Percentiles rank a stretch among this genome's conserved stretches.
Conservation (phyloP, 805 yeast species). For the Millerago galiae region DNA sequence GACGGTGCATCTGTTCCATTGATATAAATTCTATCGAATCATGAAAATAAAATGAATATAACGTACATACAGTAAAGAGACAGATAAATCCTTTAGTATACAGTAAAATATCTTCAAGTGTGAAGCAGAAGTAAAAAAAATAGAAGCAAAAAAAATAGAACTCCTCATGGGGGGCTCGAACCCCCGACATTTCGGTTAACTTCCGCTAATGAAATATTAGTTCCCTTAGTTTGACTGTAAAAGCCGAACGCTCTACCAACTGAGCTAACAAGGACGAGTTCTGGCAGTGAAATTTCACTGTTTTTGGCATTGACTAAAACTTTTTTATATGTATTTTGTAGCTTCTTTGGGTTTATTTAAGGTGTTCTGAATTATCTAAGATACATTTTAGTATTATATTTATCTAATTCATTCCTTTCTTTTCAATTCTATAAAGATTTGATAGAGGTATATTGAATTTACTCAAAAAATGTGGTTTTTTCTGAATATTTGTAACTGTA, state of each 20-base stretch:
- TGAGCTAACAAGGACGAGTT: constrained; percentile 28
- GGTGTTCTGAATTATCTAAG: no score
- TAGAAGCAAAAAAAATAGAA: constrained; percentile 18
- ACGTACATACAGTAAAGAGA: neutral
- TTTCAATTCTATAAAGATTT: no score
- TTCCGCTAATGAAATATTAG: constrained; percentile 7
- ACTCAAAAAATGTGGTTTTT: no score
- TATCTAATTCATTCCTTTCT: no score
- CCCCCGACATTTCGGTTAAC: constrained; percentile 27
- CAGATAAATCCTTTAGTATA: neutral
- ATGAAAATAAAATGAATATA: no score
- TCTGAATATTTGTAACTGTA: no score
- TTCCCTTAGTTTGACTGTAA: constrained; percentile 20
- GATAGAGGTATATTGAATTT: no score
- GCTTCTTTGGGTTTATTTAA: no score
- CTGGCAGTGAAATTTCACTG: constrained; percentile 1
- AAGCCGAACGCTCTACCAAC: constrained; percentile 28
- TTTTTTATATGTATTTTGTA: no score
- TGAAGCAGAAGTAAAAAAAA: no score
- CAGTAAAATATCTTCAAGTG: neutral
- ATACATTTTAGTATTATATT: no score
- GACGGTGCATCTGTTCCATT: constrained; percentile 62
- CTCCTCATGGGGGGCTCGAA: constrained; percentile 29
- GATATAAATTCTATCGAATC: constrained; percentile 1
- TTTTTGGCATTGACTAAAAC: neutral